Percentiles rank a stretch among this genome's conserved stretches.
Evolutionary conservation across 257 asterid genomes (phyloP).

Genomic region (Ballota nigra): DNA sequence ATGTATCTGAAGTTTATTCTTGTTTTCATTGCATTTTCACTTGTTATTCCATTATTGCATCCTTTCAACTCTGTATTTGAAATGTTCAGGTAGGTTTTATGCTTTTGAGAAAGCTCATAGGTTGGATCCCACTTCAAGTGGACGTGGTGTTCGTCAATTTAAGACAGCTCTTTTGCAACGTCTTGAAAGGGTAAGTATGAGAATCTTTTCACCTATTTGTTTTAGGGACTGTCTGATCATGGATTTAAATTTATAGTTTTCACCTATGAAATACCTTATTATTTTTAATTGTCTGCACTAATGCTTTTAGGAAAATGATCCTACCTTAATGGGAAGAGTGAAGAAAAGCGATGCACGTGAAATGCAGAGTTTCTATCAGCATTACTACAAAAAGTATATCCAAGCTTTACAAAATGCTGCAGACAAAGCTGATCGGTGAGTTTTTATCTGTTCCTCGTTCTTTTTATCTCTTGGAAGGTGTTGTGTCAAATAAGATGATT

Average conservation of each 20-base stretch:
- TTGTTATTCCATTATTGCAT: not conserved
- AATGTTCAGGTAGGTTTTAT: conserved; percentile 74
- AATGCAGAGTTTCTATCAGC: conserved; percentile 98
- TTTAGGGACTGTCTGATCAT: not conserved
- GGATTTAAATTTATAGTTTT: not conserved
- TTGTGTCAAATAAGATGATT: not conserved
- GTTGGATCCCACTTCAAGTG: conserved; percentile 91
- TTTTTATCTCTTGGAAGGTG: conserved; percentile 8
- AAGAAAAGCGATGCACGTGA: conserved; percentile 96
- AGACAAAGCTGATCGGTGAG: conserved; percentile 92
- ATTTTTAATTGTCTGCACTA: conserved; percentile 3
- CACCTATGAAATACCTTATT: not conserved
- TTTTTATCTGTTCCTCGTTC: conserved; percentile 1
- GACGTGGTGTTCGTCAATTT: conserved; percentile 96
- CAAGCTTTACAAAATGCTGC: conserved; percentile 96
- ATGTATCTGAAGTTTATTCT: not conserved
- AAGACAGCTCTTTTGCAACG: conserved; percentile 93
- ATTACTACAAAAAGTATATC: conserved; percentile 86
- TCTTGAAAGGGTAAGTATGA: conserved; percentile 69
- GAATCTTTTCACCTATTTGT: not conserved
- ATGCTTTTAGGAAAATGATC: conserved; percentile 81
- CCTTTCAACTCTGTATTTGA: conserved; percentile 6
- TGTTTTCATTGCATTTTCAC: not conserved
- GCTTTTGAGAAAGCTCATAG: conserved; percentile 95
- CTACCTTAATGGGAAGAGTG: conserved; percentile 85